Evolutionary conservation across 2,329 filamentous ascomycete genomes (phyloP).

Genomic region (Fusarium buharicum): DNA sequence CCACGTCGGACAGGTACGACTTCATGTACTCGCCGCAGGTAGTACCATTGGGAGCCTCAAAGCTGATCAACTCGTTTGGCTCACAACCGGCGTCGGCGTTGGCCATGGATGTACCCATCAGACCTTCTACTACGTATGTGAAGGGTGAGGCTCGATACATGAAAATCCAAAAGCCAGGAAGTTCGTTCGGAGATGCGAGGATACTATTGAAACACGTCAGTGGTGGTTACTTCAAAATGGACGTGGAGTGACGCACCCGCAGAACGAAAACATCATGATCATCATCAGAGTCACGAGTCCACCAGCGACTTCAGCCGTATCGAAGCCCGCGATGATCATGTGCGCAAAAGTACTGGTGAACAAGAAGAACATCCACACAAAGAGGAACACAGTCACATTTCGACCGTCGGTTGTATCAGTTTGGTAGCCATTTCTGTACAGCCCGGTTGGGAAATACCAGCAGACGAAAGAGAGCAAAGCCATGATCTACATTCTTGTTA

Average conservation of each 20-base stretch:
- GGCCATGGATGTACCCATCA: slow-evolving; percentile 72
- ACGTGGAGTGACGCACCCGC: slow-evolving; percentile 64
- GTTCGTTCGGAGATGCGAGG: slow-evolving; percentile 65
- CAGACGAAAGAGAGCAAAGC: slow-evolving; percentile 68
- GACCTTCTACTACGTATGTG: slow-evolving; percentile 75
- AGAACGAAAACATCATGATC: slow-evolving; percentile 71
- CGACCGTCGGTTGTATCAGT: slow-evolving; percentile 59
- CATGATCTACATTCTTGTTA: slow-evolving; percentile 41
- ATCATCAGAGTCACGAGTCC: slow-evolving; percentile 73
- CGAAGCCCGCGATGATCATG: slow-evolving; percentile 71
- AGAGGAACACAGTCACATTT: slow-evolving; percentile 70
- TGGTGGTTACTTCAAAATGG: rapidly evolving
- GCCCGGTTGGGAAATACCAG: slow-evolving; percentile 75
- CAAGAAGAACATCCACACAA: slow-evolving; percentile 71
- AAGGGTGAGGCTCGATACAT: slow-evolving; percentile 80
- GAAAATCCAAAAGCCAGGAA: slow-evolving; percentile 82
- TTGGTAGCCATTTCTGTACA: slow-evolving; percentile 67
- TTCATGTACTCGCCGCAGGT: slow-evolving; percentile 68
- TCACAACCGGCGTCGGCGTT: slow-evolving; percentile 70
- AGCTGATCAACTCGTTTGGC: slow-evolving; percentile 69
- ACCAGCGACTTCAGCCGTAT: slow-evolving; percentile 70
- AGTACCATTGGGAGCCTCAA: slow-evolving; percentile 64
- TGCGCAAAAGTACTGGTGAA: slow-evolving; percentile 74
- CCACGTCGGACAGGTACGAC: slow-evolving; percentile 55
- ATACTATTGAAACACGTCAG: slow-evolving; percentile 57